phyloP scores from a whole-genome alignment of 306 rosid genomes.

The Cicer bijugum region DNA sequence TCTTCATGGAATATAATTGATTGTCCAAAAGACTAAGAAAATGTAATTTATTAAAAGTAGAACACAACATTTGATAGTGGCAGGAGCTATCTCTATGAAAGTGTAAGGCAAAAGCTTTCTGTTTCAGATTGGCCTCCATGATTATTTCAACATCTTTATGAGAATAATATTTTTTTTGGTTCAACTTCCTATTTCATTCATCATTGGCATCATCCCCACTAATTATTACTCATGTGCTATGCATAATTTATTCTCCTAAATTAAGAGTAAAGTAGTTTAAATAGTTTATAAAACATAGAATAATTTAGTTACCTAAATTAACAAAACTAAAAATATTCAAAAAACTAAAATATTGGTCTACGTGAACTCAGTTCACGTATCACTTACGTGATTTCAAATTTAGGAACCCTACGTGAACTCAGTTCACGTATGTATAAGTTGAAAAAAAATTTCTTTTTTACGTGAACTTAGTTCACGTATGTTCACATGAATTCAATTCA shows the following conservation, averaged over 20 bases:
- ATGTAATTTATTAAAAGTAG: constrained; percentile 43
- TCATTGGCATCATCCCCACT: constrained; percentile 48
- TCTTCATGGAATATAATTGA: constrained; percentile 36
- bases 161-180: constrained; percentile 43
- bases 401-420: too few species aligned
- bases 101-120: constrained; percentile 38
- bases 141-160: constrained; percentile 44
- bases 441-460: too few species aligned
- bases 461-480: too few species aligned
- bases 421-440: too few species aligned
- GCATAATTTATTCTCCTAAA: not conserved
- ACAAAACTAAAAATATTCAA: too few species aligned
- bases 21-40: constrained; percentile 38
- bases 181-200: constrained; percentile 57
- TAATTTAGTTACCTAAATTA: too few species aligned
- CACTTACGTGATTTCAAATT: too few species aligned
- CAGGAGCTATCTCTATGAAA: constrained; percentile 44
- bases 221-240: constrained; percentile 51
- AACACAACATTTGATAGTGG: constrained; percentile 42
- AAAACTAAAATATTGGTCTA: too few species aligned
- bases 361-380: too few species aligned
- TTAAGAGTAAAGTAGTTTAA: too few species aligned
- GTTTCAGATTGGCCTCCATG: constrained; percentile 40
- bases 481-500: too few species aligned
- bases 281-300: too few species aligned